Conservation (phyloP, 1,284 basidiomycete genomes). For the Naganishia sp. region DNA sequence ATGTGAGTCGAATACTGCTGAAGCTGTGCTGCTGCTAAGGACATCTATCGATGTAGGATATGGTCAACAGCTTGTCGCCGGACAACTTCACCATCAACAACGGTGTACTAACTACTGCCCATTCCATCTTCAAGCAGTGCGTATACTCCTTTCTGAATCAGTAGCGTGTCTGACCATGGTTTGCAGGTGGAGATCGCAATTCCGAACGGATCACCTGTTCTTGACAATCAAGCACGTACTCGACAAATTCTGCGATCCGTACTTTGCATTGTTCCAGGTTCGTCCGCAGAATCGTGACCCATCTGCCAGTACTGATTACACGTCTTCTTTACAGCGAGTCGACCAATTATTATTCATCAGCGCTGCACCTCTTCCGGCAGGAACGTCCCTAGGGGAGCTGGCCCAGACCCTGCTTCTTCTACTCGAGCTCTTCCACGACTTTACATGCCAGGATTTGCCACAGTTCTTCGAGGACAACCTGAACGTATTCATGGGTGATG, state of each 20-base stretch:
- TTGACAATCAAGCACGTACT: conserved; percentile 91
- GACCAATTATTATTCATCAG: conserved; percentile 54
- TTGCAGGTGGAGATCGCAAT: conserved; percentile 77
- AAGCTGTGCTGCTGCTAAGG: conserved; percentile 2
- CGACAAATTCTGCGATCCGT: conserved; percentile 76
- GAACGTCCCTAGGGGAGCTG: conserved; percentile 55
- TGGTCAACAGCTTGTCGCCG: conserved; percentile 73
- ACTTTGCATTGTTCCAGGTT: conserved; percentile 75
- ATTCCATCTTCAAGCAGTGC: conserved; percentile 83
- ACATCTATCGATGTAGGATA: conserved; percentile 62
- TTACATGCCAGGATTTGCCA: conserved; percentile 92
- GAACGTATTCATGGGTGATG: conserved; percentile 71
- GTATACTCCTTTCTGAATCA: conserved; percentile 15
- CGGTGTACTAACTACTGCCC: conserved; percentile 87
- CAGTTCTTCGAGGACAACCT: conserved; percentile 91
- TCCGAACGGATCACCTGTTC: conserved; percentile 84
- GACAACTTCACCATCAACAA: conserved; percentile 83
- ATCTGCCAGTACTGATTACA: conserved; percentile 56
- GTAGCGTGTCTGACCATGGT: not conserved
- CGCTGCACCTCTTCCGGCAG: conserved; percentile 49
- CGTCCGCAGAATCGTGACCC: not conserved
- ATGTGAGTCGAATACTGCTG: conserved; percentile 60
- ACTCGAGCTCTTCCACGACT: conserved; percentile 87
- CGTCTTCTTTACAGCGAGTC: conserved; percentile 51
- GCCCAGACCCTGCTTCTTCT: conserved; percentile 76